phyloP scores from a whole-genome alignment of 306 rosid genomes.

The Dalbergia cochinchinensis region DNA sequence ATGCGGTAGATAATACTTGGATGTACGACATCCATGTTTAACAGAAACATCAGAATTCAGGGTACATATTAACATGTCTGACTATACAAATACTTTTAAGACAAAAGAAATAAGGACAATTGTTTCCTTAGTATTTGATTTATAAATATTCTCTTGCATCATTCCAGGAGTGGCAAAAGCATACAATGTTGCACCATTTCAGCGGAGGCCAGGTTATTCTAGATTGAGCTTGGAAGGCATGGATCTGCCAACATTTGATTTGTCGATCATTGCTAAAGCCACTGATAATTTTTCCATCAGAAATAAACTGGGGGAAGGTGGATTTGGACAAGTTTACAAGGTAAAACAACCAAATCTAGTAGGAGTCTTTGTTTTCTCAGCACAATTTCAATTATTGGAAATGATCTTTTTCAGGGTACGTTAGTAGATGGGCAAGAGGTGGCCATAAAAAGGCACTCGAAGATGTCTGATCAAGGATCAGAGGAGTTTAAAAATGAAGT shows the following conservation, averaged over 20 bases:
- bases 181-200: not conserved
- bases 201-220: not conserved
- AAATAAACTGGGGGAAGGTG: constrained; percentile 59
- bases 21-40: no score
- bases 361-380: not conserved
- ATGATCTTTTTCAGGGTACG: constrained; percentile 33
- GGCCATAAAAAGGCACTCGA: constrained; percentile 43
- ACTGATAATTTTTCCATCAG: constrained; percentile 46
- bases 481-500: constrained; percentile 47
- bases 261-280: constrained; percentile 45
- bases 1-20: no score
- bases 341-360: constrained; percentile 16
- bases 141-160: not conserved
- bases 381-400: not conserved
- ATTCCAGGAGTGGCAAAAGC: no score
- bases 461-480: constrained; percentile 35
- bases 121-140: not conserved
- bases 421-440: constrained; percentile 35
- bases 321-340: constrained; percentile 57
- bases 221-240: constrained; percentile 30
- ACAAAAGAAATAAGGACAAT: not conserved
- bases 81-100: no score
- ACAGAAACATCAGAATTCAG: no score
- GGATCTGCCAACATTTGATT: constrained; percentile 50
- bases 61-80: no score